phyloP scores from a whole-genome alignment of 2,329 filamentous ascomycete species.

The Colletotrichum magnum region DNA sequence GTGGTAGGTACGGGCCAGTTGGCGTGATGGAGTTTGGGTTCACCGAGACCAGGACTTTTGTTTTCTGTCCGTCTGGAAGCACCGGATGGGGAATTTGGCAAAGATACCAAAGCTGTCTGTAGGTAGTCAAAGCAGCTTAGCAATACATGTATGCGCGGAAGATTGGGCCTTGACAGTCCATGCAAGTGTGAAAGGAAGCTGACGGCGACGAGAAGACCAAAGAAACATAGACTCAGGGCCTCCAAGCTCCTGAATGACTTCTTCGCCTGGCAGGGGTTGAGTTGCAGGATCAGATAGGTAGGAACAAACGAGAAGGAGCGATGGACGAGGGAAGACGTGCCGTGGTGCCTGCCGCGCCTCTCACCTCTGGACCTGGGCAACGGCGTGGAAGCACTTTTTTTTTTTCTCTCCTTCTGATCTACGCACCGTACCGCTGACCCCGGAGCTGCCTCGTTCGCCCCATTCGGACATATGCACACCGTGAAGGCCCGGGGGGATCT shows the following conservation, averaged over 20 bases:
- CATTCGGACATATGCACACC: conserved; percentile 31
- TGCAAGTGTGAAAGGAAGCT: too few relatives aligned
- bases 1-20: background rate
- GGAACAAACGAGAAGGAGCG: too few relatives aligned
- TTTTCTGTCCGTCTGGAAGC: background rate
- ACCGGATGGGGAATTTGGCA: background rate
- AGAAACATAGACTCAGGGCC: too few relatives aligned
- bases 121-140: conserved; percentile 8
- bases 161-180: too few relatives aligned
- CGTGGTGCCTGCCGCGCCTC: conserved; percentile 20
- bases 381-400: conserved; percentile 7
- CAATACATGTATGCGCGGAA: too few relatives aligned
- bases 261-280: too few relatives aligned
- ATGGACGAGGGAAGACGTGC: conserved; percentile 8
- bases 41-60: background rate
- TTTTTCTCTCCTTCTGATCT: conserved; percentile 25
- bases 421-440: conserved; percentile 20
- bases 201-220: too few relatives aligned
- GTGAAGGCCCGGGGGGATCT: conserved; percentile 19
- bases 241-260: too few relatives aligned
- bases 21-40: conserved; percentile 23
- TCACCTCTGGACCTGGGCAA: background rate
- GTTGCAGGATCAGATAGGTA: background rate
- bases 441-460: conserved; percentile 33
- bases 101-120: conserved; percentile 28